Evolutionary conservation across 2,329 filamentous ascomycete species (phyloP), one percentile per base, ranked within the genome.

Genomic region (Fusarium sp.): DNA sequence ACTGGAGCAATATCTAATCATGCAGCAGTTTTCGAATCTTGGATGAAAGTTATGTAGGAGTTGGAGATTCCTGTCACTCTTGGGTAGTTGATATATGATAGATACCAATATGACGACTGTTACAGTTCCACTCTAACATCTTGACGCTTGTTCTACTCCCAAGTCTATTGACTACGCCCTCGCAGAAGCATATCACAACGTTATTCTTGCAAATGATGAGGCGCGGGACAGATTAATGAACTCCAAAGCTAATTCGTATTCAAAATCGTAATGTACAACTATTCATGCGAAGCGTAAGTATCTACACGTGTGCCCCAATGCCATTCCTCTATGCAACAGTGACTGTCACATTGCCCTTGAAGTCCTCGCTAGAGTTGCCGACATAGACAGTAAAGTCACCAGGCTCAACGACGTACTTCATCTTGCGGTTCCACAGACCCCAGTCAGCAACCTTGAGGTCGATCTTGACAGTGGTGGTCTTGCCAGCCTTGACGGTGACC

Each of bases 351-450:
- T 89, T 91, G 0, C 84, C 84, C 72, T 86, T 86, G 65, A 92
- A 78, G 80, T 91, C 88, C 64, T 83, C 83, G 74, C 90, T 92
- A 27, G 87, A 88, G 63, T 84, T 87, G n/a, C 92, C 93, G 18
- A 92, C 88, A 64, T 87, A 84, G 11, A 94, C 84, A 6, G 86
- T 82, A 80, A 94, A 95, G 45, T 91, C 87, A 2, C 93, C 93
- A 4, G 89, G 88, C 85, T 95, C 93, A 41, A 95, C 92, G 27
- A 93, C 91, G 81, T 94, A 94, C 80, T 92, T 83, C 91, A 94
- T 92, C 71, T 86, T 86, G 1, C 86, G 88, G 79, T 91, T 83
- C 54, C 90, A 91, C 2, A 91, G 84, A 11, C 87, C 87, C 71
- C 92, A 85, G 27, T 88, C 80, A 13, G 89, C 87, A 79, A 92